Conservation (phyloP, 345 rosid genomes). For the Capsella bursapastoris region DNA sequence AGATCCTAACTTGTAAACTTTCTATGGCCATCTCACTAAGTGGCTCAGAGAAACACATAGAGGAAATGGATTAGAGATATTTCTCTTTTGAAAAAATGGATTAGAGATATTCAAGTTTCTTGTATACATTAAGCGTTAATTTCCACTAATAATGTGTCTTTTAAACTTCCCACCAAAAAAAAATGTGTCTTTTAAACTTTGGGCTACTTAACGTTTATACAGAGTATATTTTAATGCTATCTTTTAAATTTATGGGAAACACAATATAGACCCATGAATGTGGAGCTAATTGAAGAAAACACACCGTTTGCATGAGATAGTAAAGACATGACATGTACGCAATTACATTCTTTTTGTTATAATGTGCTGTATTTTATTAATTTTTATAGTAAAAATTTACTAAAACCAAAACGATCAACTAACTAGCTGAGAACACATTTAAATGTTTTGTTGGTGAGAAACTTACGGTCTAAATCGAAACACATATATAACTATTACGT, state of each 20-base stretch:
- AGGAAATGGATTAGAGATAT: too few relatives aligned
- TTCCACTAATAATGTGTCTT: neutral
- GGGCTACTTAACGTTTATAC: too few relatives aligned
- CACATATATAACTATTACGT: neutral
- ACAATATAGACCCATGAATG: neutral
- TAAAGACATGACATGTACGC: neutral
- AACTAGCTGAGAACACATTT: neutral
- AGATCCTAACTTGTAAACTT: neutral
- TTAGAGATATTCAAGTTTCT: neutral
- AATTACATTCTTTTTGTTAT: neutral
- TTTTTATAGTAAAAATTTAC: too few relatives aligned
- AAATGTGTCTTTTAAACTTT: neutral
- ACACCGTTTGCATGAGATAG: conserved; percentile 14
- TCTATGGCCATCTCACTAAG: neutral
- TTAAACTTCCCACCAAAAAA: too few relatives aligned
- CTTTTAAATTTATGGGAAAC: neutral
- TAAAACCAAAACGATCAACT: too few relatives aligned
- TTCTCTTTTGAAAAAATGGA: too few relatives aligned
- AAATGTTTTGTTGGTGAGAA: too few relatives aligned
- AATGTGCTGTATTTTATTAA: too few relatives aligned
- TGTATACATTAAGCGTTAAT: neutral
- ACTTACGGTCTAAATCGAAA: neutral
- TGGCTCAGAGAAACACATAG: too few relatives aligned
- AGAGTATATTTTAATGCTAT: neutral
- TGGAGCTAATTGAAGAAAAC: neutral